A percentile compares a stretch with the other conserved stretches of the same genome.
Conservation (phyloP, 2,329 filamentous ascomycete species). For the Fusarium veterinarium region DNA sequence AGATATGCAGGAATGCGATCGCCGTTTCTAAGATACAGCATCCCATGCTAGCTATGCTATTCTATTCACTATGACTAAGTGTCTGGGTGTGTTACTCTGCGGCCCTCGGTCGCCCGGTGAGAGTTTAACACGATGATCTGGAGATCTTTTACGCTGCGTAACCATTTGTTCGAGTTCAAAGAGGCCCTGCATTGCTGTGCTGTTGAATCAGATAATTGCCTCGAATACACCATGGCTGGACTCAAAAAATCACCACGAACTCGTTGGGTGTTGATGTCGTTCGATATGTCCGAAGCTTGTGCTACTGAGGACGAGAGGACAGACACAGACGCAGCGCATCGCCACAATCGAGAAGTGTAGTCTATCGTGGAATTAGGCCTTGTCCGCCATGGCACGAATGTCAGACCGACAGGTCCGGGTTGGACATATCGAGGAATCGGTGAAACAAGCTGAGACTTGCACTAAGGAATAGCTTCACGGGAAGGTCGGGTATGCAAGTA, state of each 20-base stretch:
- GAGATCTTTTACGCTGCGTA: slow-evolving; percentile 31
- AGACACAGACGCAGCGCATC: slow-evolving; percentile 6
- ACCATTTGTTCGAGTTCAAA: slow-evolving; percentile 3
- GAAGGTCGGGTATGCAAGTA: slow-evolving; percentile 13
- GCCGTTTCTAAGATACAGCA: background rate
- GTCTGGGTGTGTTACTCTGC: slow-evolving; percentile 1
- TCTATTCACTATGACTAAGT: background rate
- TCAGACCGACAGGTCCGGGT: slow-evolving; percentile 20
- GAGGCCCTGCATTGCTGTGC: background rate
- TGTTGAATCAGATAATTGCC: slow-evolving; percentile 16
- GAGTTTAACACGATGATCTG: slow-evolving; percentile 27
- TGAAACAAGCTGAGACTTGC: slow-evolving; percentile 4
- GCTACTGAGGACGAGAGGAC: slow-evolving; percentile 11
- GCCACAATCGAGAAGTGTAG: slow-evolving; percentile 21
- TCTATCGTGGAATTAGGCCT: background rate
- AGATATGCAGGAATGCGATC: slow-evolving; percentile 18
- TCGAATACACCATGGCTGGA: slow-evolving; percentile 1
- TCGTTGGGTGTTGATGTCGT: slow-evolving; percentile 28
- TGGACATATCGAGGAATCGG: slow-evolving; percentile 21
- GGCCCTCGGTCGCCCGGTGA: slow-evolving; percentile 6
- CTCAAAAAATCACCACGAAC: slow-evolving; percentile 7
- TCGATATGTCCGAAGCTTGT: slow-evolving; percentile 12
- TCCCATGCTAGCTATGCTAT: background rate
- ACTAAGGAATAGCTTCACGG: slow-evolving; percentile 7
- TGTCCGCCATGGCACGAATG: background rate